Conservation (phyloP, 352 stramenopile genomes). For the Blastocystis sp. region DNA sequence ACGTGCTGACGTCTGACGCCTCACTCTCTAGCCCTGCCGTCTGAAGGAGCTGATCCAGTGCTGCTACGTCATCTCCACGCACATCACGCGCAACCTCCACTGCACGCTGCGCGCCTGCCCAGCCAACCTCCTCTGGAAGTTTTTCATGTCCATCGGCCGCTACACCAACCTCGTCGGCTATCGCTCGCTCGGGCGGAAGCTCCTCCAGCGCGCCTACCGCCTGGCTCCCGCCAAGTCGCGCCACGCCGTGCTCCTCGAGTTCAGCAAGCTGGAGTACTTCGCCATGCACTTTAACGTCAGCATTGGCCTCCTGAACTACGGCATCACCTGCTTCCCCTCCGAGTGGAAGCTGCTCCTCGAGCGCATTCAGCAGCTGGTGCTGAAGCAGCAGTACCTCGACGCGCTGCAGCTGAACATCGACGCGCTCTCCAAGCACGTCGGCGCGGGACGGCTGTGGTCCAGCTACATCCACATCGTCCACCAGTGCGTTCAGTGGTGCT, state of each 20-base stretch:
- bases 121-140: conserved; percentile 83
- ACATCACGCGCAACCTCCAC: conserved; percentile 29
- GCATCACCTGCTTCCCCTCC: conserved; percentile 77
- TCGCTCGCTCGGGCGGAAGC: conserved; percentile 81
- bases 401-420: conserved; percentile 79
- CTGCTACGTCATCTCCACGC: not conserved
- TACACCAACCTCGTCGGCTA: conserved; percentile 75
- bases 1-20: not conserved
- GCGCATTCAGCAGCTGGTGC: conserved; percentile 82
- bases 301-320: conserved; percentile 80
- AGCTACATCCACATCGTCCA: conserved; percentile 34
- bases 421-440: conserved; percentile 81
- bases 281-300: conserved; percentile 80
- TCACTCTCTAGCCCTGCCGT: conserved; percentile 34
- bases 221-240: conserved; percentile 83
- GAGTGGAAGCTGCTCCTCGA: conserved; percentile 87
- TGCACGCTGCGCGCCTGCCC: conserved; percentile 82
- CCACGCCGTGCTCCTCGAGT: conserved; percentile 83
- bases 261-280: conserved; percentile 83
- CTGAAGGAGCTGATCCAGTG: not conserved
- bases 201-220: conserved; percentile 81
- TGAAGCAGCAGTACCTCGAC: conserved; percentile 78
- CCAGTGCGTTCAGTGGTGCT: not conserved
- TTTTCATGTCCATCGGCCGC: conserved; percentile 79
- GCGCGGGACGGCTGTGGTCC: conserved; percentile 73